Evolutionary conservation across 164 flowering plant genomes (phyloP).

Genomic region (Taxillus chinensis): DNA sequence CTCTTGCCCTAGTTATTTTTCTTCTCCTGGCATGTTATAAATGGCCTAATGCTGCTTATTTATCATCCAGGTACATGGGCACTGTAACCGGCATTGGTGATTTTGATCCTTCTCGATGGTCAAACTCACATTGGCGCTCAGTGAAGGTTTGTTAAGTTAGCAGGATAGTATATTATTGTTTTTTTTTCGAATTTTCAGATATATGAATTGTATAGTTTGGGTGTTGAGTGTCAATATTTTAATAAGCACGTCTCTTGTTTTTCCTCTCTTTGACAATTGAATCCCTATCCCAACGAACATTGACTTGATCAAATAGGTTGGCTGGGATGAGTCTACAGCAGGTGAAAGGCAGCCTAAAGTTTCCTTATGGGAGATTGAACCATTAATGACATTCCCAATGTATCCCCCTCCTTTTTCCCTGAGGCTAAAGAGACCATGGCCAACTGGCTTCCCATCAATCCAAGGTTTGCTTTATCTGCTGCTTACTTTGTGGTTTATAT

Average conservation of each 20-base stretch:
- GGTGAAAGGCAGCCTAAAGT: constrained; percentile 57
- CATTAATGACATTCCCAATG: constrained; percentile 53
- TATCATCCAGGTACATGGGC: constrained; percentile 68
- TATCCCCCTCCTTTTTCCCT: constrained; percentile 50
- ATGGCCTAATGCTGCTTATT: constrained; percentile 3
- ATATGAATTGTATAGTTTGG: neutral
- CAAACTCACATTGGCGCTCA: constrained; percentile 89
- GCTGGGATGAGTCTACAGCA: constrained; percentile 61
- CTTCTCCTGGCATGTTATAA: neutral
- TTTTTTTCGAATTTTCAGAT: neutral
- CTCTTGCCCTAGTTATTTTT: neutral
- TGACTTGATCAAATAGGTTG: constrained; percentile 28
- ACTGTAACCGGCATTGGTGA: constrained; percentile 83
- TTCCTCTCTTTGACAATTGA: neutral
- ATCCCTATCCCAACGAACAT: neutral
- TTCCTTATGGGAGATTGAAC: constrained; percentile 54
- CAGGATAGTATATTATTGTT: neutral
- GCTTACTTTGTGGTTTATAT: neutral
- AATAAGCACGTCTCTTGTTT: neutral
- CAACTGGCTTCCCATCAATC: constrained; percentile 37
- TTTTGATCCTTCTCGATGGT: constrained; percentile 76
- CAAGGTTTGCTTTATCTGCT: constrained; percentile 18
- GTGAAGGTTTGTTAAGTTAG: constrained; percentile 46
- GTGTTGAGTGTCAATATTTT: neutral
- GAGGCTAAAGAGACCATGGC: constrained; percentile 48